Conservation (phyloP, 805 yeast species). For the Nakazawaea peltata region DNA sequence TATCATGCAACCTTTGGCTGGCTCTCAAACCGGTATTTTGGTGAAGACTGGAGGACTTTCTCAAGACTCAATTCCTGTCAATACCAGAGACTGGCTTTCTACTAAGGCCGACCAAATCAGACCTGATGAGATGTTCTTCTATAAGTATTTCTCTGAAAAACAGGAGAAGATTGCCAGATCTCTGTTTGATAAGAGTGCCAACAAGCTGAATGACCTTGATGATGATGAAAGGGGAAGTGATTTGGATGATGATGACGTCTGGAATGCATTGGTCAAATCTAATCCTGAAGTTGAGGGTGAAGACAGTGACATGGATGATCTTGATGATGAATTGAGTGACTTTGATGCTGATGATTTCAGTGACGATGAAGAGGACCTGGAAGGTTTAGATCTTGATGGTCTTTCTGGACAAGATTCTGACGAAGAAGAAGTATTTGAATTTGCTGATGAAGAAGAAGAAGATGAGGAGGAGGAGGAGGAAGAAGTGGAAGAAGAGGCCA, state of each 20-base stretch:
- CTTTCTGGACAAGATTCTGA: constrained; percentile 14
- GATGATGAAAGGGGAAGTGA: constrained; percentile 33
- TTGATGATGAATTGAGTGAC: constrained; percentile 31
- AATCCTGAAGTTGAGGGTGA: constrained; percentile 51
- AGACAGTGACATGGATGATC: constrained; percentile 26
- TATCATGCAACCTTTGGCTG: constrained; percentile 96
- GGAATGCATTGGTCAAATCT: constrained; percentile 53
- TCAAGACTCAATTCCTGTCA: constrained; percentile 56
- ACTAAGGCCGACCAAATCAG: constrained; percentile 56
- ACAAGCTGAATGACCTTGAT: constrained; percentile 30
- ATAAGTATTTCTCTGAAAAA: constrained; percentile 71
- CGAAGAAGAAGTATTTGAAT: constrained; percentile 25
- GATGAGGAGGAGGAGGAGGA: constrained; percentile 27
- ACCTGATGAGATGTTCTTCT: constrained; percentile 86
- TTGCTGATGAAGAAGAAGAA: constrained; percentile 28
- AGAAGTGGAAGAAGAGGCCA: constrained; percentile 23
- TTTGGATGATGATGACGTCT: constrained; percentile 44
- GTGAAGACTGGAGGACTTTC: constrained; percentile 35
- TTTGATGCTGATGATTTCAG: constrained; percentile 22
- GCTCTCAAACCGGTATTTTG: constrained; percentile 61
- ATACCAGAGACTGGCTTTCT: constrained; percentile 77
- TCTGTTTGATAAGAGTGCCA: constrained; percentile 34
- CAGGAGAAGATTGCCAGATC: constrained; percentile 32
- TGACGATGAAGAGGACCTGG: constrained; percentile 19
- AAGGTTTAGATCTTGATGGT: constrained; percentile 19